Percentiles rank a stretch among this genome's conserved stretches.
Conservation (phyloP, 257 asterid genomes). For the Petunia axillaris region DNA sequence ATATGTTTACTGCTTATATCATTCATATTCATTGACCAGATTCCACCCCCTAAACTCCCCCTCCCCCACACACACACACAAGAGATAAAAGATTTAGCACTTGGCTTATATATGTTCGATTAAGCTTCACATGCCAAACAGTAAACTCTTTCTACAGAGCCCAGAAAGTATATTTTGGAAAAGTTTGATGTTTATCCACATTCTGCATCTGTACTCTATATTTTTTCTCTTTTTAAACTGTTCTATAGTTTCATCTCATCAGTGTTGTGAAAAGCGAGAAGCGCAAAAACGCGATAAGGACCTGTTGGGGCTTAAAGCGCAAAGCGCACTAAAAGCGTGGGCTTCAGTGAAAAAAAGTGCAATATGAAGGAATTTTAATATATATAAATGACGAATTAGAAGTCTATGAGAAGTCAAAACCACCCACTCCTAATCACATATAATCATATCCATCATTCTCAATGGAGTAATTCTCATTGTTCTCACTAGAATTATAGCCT, state of each 20-base stretch:
- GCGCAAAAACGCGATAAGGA: no score
- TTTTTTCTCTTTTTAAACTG: background rate
- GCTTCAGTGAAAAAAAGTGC: no score
- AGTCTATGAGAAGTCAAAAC: no score
- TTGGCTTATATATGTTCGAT: background rate
- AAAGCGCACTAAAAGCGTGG: no score
- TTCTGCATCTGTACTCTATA: background rate
- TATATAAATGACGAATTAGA: no score
- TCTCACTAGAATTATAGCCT: no score
- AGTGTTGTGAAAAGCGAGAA: no score
- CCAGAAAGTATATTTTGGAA: background rate
- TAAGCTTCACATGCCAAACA: background rate
- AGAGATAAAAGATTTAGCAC: background rate
- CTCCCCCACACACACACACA: slow-evolving; percentile 6
- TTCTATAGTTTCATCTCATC: background rate
- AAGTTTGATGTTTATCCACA: background rate
- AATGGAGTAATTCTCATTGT: no score
- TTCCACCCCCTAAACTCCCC: background rate
- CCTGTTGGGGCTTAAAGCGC: no score
- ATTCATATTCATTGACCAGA: background rate
- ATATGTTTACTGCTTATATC: background rate
- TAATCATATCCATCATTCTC: no score
- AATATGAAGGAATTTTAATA: no score
- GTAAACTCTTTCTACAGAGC: background rate
- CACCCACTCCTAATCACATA: no score